A percentile compares a stretch with the other conserved stretches of the same genome.
phyloP scores from a whole-genome alignment of 768 basidiomycete species.

The Pilatotrama ljubarskyi region DNA sequence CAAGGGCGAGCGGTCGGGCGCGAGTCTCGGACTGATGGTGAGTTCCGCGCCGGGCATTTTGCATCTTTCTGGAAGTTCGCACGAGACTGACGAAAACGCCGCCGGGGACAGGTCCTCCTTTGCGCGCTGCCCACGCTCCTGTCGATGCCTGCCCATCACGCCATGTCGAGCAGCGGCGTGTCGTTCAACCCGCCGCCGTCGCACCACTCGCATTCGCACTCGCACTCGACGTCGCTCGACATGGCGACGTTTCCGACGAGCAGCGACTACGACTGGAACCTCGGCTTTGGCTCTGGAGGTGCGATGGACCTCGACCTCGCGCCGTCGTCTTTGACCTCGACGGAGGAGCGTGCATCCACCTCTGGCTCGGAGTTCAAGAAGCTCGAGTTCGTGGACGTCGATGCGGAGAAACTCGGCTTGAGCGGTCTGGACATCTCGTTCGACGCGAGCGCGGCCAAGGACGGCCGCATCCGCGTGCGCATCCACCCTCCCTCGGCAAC shows the following conservation, averaged over 20 bases:
- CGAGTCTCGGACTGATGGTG: slow-evolving; percentile 74
- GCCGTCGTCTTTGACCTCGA: slow-evolving; percentile 28
- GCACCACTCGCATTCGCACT: slow-evolving; percentile 27
- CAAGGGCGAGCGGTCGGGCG: slow-evolving; percentile 58
- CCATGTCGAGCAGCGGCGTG: slow-evolving; percentile 46
- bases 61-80: slow-evolving; percentile 12
- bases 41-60: slow-evolving; percentile 21
- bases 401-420: slow-evolving; percentile 44
- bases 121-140: slow-evolving; percentile 77
- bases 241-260: slow-evolving; percentile 29
- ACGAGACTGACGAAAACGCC: background rate
- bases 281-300: slow-evolving; percentile 24
- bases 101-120: slow-evolving; percentile 59
- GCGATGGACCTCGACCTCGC: slow-evolving; percentile 34
- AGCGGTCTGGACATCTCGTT: slow-evolving; percentile 72
- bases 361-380: slow-evolving; percentile 46
- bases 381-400: slow-evolving; percentile 60
- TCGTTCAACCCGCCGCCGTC: slow-evolving; percentile 56
- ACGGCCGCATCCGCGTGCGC: slow-evolving; percentile 72
- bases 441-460: slow-evolving; percentile 60
- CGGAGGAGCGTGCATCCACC: slow-evolving; percentile 22
- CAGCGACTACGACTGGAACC: slow-evolving; percentile 49
- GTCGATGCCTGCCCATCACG: slow-evolving; percentile 59
- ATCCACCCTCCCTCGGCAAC: slow-evolving; percentile 53
- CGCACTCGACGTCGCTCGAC: slow-evolving; percentile 43